phyloP scores from a whole-genome alignment of 805 yeast species.

The Saccharomycopsis sp. region DNA sequence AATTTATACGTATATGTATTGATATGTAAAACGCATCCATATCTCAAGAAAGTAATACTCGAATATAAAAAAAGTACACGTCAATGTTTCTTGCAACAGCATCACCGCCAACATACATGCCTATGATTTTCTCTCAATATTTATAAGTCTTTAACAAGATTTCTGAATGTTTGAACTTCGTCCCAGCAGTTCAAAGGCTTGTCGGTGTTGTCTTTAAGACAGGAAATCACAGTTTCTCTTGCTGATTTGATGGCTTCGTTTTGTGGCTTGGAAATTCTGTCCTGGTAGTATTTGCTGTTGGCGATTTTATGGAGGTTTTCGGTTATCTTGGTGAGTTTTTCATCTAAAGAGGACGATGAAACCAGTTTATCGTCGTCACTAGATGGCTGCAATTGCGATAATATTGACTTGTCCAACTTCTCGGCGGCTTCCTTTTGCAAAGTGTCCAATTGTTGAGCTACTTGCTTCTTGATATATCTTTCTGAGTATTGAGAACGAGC shows the following conservation, averaged over 20 bases:
- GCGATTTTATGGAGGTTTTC: constrained; percentile 30
- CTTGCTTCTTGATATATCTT: constrained; percentile 58
- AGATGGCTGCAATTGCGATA: constrained; percentile 34
- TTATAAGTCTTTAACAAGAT: constrained; percentile 44
- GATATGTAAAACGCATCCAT: neutral
- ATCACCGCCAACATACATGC: neutral
- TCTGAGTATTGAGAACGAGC: constrained; percentile 66
- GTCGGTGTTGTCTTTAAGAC: constrained; percentile 57
- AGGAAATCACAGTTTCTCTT: constrained; percentile 45
- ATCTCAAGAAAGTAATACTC: neutral
- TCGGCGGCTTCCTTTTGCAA: constrained; percentile 47
- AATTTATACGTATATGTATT: neutral
- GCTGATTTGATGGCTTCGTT: constrained; percentile 38
- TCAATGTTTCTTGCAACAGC: too few relatives aligned
- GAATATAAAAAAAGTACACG: neutral
- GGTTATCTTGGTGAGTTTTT: constrained; percentile 36
- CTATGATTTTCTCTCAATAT: too few relatives aligned
- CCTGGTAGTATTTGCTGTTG: constrained; percentile 22
- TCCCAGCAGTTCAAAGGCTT: constrained; percentile 78
- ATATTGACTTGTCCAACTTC: constrained; percentile 45
- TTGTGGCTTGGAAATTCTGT: constrained; percentile 23
- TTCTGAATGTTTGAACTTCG: constrained; percentile 64
- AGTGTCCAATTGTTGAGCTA: constrained; percentile 47
- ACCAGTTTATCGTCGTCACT: constrained; percentile 27
- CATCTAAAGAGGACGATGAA: constrained; percentile 32